phyloP scores from a whole-genome alignment of 345 rosid species.

The Lumnitzera littorea region DNA sequence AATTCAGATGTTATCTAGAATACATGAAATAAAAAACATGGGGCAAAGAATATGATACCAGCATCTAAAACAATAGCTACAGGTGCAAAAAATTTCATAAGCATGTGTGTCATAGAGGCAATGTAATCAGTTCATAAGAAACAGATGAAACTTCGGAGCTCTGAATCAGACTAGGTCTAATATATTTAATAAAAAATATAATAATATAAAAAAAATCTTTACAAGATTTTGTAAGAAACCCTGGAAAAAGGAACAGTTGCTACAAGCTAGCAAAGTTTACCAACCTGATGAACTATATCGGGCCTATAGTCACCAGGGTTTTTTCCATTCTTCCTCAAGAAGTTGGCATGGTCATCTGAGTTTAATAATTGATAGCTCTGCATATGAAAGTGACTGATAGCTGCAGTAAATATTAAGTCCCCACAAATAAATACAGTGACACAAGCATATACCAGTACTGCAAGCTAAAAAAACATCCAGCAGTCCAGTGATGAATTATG shows the following conservation, averaged over 20 bases:
- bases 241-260: background rate
- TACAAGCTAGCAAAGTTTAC: background rate
- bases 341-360: constrained; percentile 83
- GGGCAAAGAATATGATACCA: background rate
- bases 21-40: background rate
- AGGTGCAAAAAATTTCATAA: too few relatives aligned
- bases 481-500: too few relatives aligned
- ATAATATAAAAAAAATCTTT: too few relatives aligned
- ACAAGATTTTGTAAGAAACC: background rate
- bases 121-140: too few relatives aligned
- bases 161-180: background rate
- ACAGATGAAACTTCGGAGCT: too few relatives aligned
- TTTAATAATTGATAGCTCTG: constrained; percentile 77
- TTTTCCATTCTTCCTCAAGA: constrained; percentile 60
- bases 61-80: too few relatives aligned
- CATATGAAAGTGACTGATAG: constrained; percentile 9
- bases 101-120: too few relatives aligned
- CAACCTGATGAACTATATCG: constrained; percentile 79
- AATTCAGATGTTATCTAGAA: background rate
- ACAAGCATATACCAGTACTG: background rate
- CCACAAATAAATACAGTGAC: background rate
- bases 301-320: constrained; percentile 82
- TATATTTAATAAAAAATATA: background rate
- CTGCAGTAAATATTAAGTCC: background rate
- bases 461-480: background rate